Evolutionary conservation across 352 stramenopile species (phyloP).

Genomic region (Phytophthora brassicae): DNA sequence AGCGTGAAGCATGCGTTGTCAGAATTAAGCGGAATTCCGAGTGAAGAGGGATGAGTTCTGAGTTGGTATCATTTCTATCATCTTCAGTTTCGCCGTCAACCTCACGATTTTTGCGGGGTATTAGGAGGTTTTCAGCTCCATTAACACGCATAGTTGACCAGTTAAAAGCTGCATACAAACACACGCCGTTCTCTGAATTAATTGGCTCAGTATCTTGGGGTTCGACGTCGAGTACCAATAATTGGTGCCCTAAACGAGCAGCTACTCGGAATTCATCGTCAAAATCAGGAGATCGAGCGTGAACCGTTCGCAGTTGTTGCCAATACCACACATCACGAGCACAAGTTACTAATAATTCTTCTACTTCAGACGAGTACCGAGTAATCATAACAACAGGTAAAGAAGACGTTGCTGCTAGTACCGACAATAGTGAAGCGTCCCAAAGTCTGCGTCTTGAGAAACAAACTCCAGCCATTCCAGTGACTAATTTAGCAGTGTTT

Average conservation of each 20-base stretch:
- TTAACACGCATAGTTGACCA: slow-evolving; percentile 33
- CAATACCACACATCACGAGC: slow-evolving; percentile 46
- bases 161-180: slow-evolving; percentile 28
- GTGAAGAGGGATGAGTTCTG: slow-evolving; percentile 47
- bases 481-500: slow-evolving; percentile 19
- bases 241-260: slow-evolving; percentile 48
- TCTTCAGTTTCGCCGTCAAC: not conserved
- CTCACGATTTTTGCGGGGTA: not conserved
- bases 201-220: slow-evolving; percentile 36
- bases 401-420: slow-evolving; percentile 22
- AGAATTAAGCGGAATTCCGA: slow-evolving; percentile 48
- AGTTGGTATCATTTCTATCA: too few species aligned
- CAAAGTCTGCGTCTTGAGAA: slow-evolving; percentile 55
- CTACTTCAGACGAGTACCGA: slow-evolving; percentile 37
- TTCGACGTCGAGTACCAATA: slow-evolving; percentile 62
- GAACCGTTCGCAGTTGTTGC: slow-evolving; percentile 47
- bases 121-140: slow-evolving; percentile 25
- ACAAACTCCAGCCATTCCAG: slow-evolving; percentile 11
- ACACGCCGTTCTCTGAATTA: slow-evolving; percentile 9
- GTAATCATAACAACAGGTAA: slow-evolving; percentile 50
- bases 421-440: slow-evolving; percentile 41
- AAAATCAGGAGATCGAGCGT: slow-evolving; percentile 37
- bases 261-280: slow-evolving; percentile 32
- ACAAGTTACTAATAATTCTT: slow-evolving; percentile 47
- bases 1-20: slow-evolving; percentile 27